Base-by-base conservation (phyloP, 2,329 filamentous ascomycete species). In the Macrophomina phaseolina region DNA sequence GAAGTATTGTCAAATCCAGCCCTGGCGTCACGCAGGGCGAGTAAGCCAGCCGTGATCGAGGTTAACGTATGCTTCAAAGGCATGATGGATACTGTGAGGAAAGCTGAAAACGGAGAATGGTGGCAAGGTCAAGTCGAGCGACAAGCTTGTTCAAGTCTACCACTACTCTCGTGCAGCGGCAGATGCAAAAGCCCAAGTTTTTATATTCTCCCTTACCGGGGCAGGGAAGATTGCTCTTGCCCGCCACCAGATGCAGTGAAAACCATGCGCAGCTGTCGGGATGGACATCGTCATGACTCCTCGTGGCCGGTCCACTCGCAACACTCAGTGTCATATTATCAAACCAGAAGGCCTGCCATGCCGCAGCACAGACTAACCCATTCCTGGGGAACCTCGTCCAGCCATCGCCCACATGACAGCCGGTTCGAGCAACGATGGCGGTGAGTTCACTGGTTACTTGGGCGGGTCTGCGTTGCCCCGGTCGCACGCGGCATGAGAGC, bases 1-100 rank as follows among this genome's bases (percentile, higher is more conserved):
- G 70, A 69, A 9, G 48, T 67, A 1, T 68, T 40, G 61, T 70
- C 69, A 62, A 72, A 75, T 34, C 68, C 70, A 18, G 52, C 63
- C 12, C 16, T 30, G 3, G 28, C 58, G 11, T n/a, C 58, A 5
- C 9, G 58, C 58, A 62, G 11, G 14, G 11, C 58, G 1, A 40
- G 23, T 7, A 62, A 40, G n/a, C 30, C 42, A 4, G 5, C 45
- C 11, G 14, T 32, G 12, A 49, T 12, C 1, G 45, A 62, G 1
- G 32, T n/a, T 1, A 62, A 14, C 18, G 32, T 9, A n/a, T 30
- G 14, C 3, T 16, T 38, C 9, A 45, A 62, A n/a, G 58, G 58
- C 58, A 62, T 62, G 32, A 6, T 38, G n/a, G 16, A 16, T 30
- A 6, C 16, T 45, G 6, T 34, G 49, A n/a, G 49, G 5, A 5